Conservation (phyloP, 2,329 filamentous ascomycete genomes). For the Epichloe hybrida region DNA sequence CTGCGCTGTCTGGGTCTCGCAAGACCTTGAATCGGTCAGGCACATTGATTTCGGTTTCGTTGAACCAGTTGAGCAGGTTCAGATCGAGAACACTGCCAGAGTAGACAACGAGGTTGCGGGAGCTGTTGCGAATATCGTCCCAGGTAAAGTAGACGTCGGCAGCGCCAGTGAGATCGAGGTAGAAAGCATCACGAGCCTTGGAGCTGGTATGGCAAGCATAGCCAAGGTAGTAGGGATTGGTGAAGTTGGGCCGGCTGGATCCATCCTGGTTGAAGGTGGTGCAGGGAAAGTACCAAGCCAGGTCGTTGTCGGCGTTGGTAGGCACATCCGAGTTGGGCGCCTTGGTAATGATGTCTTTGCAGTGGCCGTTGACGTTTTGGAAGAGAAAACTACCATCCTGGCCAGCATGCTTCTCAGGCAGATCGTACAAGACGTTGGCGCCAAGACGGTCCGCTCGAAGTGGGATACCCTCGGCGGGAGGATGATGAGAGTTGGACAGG, state of each 20-base stretch:
- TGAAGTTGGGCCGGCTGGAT: slow-evolving; percentile 61
- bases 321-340: slow-evolving; percentile 64
- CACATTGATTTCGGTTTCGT: slow-evolving; percentile 61
- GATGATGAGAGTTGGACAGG: slow-evolving; percentile 62
- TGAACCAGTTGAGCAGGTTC: slow-evolving; percentile 81
- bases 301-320: slow-evolving; percentile 53
- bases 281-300: slow-evolving; percentile 98
- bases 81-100: slow-evolving; percentile 88
- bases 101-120: slow-evolving; percentile 85
- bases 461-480: slow-evolving; percentile 66
- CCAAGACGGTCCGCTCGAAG: slow-evolving; percentile 30
- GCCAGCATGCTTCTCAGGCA: slow-evolving; percentile 71
- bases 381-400: slow-evolving; percentile 94
- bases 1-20: slow-evolving; percentile 46
- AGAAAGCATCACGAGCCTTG: slow-evolving; percentile 59
- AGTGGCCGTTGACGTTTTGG: slow-evolving; percentile 95
- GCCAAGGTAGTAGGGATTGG: slow-evolving; percentile 63
- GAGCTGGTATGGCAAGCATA: slow-evolving; percentile 78
- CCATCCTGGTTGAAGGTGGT: slow-evolving; percentile 87
- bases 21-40: slow-evolving; percentile 71
- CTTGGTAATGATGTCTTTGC: slow-evolving; percentile 75
- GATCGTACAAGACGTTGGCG: slow-evolving; percentile 75
- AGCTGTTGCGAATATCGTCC: slow-evolving; percentile 81
- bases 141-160: slow-evolving; percentile 95
- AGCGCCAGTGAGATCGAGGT: slow-evolving; percentile 47